Percentiles rank a stretch among this genome's conserved stretches.
phyloP scores from a whole-genome alignment of 495 filamentous ascomycete genomes.

The Aspergillus sparsus region DNA sequence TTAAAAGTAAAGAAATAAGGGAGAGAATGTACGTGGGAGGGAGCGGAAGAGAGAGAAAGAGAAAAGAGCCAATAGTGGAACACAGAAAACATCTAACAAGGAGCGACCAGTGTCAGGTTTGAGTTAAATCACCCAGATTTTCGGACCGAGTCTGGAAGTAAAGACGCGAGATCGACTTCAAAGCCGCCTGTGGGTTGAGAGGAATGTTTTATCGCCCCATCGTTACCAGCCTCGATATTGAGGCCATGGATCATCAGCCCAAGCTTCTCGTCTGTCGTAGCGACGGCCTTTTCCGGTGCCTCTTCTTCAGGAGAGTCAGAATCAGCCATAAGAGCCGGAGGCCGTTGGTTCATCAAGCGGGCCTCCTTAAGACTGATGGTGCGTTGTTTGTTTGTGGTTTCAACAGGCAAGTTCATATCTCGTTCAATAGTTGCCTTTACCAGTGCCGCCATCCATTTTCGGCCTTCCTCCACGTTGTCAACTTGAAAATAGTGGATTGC shows the following conservation, averaged over 20 bases:
- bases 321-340: constrained; percentile 77
- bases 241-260: constrained; percentile 42
- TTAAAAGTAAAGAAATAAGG: constrained; percentile 14
- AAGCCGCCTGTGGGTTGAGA: constrained; percentile 34
- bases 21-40: constrained; percentile 8
- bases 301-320: constrained; percentile 7
- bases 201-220: constrained; percentile 13
- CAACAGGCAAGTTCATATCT: constrained; percentile 74
- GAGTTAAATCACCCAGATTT: constrained; percentile 24
- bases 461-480: constrained; percentile 80
- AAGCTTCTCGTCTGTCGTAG: constrained; percentile 26
- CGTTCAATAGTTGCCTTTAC: constrained; percentile 99
- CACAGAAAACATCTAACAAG: not conserved
- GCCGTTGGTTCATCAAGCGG: constrained; percentile 76
- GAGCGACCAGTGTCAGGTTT: not conserved
- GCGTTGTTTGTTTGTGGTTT: constrained; percentile 91
- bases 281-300: constrained; percentile 4
- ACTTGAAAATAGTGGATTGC: constrained; percentile 98
- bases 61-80: not conserved
- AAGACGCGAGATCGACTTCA: constrained; percentile 28
- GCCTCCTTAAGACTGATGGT: constrained; percentile 89
- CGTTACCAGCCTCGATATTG: constrained; percentile 28
- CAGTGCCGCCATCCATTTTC: constrained; percentile 96
- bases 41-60: constrained; percentile 12
- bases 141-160: constrained; percentile 32